A percentile compares a stretch with the other conserved stretches of the same genome.
These are phyloP conservation scores for Trichoderma orchidacearum DNA, from an alignment of 495 filamentous ascomycete genomes.

Conservation along the genomic window DNA sequence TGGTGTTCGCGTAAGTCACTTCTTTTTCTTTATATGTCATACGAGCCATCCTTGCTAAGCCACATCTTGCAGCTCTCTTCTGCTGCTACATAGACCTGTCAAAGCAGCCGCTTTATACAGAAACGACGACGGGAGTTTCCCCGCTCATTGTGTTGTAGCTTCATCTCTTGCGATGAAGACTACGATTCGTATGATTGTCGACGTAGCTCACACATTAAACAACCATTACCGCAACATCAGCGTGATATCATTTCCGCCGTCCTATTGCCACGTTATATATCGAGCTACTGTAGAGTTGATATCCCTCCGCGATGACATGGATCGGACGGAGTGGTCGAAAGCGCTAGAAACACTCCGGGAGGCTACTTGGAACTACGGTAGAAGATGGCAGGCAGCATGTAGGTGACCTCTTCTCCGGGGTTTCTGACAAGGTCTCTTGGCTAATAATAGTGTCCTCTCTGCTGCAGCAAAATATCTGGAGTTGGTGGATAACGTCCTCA, in stretches of 20 bases:
- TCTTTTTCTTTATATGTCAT: neutral
- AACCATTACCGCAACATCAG: neutral
- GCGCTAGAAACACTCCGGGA: neutral
- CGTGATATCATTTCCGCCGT: neutral
- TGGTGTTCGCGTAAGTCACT: neutral
- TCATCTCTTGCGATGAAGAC: neutral
- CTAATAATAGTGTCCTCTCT: neutral
- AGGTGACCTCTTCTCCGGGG: too few relatives aligned
- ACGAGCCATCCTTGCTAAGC: too few relatives aligned
- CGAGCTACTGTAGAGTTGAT: neutral
- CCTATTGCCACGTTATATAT: neutral
- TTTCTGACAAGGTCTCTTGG: neutral
- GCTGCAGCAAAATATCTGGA: neutral
- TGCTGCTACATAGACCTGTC: neutral
- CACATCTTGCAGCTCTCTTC: neutral
- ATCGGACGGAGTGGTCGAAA: neutral
- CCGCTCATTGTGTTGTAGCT: neutral
- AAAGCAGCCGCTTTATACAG: neutral
- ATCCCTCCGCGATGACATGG: neutral
- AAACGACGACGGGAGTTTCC: neutral
- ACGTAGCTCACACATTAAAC: neutral
- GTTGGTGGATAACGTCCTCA: neutral
- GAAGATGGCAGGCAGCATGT: neutral
- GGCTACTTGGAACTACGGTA: neutral
- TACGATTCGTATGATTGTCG: neutral